Evolutionary conservation across 2,329 filamentous ascomycete species (phyloP).

Genomic region (Colletotrichum incanum): DNA sequence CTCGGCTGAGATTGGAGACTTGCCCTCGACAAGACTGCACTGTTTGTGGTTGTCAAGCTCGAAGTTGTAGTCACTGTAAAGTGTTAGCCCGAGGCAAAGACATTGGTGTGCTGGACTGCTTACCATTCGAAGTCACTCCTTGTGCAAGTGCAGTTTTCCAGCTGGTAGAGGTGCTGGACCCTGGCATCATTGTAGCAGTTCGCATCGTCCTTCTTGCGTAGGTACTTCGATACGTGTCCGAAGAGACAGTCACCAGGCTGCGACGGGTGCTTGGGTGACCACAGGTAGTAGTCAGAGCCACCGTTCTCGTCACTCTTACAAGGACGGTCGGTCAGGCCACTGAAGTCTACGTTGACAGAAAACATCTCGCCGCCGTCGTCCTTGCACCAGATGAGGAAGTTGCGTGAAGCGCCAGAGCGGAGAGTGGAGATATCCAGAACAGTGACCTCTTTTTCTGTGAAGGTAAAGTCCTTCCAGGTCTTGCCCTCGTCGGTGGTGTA

Average conservation of each 20-base stretch:
- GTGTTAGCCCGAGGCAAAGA: slow-evolving; percentile 47
- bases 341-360: slow-evolving; percentile 91
- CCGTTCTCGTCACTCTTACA: slow-evolving; percentile 79
- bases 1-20: slow-evolving; percentile 69
- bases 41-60: slow-evolving; percentile 83
- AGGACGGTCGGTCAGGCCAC: slow-evolving; percentile 79
- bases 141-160: slow-evolving; percentile 86
- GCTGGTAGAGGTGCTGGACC: slow-evolving; percentile 79
- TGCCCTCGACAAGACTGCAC: slow-evolving; percentile 83
- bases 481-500: slow-evolving; percentile 88
- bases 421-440: slow-evolving; percentile 90
- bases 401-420: slow-evolving; percentile 89
- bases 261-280: slow-evolving; percentile 88
- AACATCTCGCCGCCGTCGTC: slow-evolving; percentile 70
- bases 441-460: slow-evolving; percentile 79
- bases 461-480: slow-evolving; percentile 83
- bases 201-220: slow-evolving; percentile 86
- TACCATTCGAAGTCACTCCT: slow-evolving; percentile 94
- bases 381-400: slow-evolving; percentile 92
- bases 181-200: slow-evolving; percentile 87
- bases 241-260: slow-evolving; percentile 89
- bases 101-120: slow-evolving; percentile 51
- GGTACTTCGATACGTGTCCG: slow-evolving; percentile 89
- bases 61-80: slow-evolving; percentile 89
- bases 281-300: slow-evolving; percentile 79